Evolutionary conservation across 176 grass and related monocot genomes (phyloP).

Genomic region (Oryza australiensis): DNA sequence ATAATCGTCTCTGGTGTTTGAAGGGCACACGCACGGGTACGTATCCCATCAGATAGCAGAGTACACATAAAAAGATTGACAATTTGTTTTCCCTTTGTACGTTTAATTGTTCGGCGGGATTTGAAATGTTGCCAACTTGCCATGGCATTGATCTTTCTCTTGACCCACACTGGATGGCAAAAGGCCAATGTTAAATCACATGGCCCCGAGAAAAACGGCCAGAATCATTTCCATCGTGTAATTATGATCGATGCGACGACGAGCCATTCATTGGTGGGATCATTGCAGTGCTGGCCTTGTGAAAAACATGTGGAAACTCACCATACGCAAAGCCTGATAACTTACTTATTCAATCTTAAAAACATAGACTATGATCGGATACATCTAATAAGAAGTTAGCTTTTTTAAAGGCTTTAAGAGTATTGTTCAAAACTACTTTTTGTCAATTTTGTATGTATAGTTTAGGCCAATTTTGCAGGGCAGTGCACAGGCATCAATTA

Average conservation of each 20-base stretch:
- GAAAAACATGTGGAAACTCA: background rate
- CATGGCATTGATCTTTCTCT: background rate
- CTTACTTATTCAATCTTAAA: too few relatives aligned
- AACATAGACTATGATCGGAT: too few relatives aligned
- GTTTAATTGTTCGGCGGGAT: background rate
- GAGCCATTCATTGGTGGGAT: background rate
- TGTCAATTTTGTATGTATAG: too few relatives aligned
- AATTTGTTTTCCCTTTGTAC: background rate
- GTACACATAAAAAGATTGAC: background rate
- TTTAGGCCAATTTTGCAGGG: slow-evolving; percentile 2
- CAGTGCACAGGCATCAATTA: background rate
- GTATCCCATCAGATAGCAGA: background rate
- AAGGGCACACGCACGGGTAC: too few relatives aligned
- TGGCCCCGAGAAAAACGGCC: background rate
- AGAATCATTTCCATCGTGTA: background rate
- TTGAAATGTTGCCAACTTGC: background rate
- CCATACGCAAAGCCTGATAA: background rate
- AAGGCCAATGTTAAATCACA: background rate
- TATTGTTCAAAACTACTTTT: too few relatives aligned
- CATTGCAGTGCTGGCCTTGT: background rate
- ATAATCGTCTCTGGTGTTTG: too few relatives aligned
- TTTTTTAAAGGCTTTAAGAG: too few relatives aligned
- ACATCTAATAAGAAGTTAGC: too few relatives aligned
- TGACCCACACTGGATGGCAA: background rate
- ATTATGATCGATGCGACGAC: background rate